phyloP scores from a whole-genome alignment of 2,329 filamentous ascomycete genomes.

The Microsporum ferrugineum region DNA sequence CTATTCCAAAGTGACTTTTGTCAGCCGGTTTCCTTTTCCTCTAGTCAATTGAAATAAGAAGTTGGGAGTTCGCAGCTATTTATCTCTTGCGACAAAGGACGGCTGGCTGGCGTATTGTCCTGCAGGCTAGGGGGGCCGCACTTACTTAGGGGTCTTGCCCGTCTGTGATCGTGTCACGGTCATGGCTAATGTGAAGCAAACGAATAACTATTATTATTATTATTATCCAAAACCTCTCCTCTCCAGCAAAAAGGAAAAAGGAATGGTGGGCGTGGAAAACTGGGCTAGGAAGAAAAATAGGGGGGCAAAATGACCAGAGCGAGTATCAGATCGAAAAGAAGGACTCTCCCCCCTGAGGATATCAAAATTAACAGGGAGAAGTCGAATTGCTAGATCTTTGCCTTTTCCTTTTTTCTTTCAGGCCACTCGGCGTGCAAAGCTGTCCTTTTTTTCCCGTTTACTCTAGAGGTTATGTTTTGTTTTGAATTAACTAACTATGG shows the following conservation, averaged over 20 bases:
- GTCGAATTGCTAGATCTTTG: neutral
- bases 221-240: no score
- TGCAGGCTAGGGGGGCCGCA: slow-evolving; percentile 12
- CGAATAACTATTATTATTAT: neutral
- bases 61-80: neutral
- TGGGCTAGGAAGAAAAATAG: neutral
- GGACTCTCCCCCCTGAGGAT: neutral
- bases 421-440: no score
- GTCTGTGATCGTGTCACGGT: slow-evolving; percentile 41
- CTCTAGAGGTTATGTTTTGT: no score
- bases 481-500: neutral
- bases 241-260: neutral
- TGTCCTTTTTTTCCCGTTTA: neutral
- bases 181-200: slow-evolving; percentile 21
- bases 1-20: slow-evolving; percentile 24
- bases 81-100: neutral
- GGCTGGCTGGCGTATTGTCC: neutral
- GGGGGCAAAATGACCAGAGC: neutral
- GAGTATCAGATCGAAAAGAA: neutral
- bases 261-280: neutral
- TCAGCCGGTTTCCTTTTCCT: neutral
- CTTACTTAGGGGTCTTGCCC: slow-evolving; percentile 42
- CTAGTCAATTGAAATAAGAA: neutral
- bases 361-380: neutral
- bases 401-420: neutral